Base-by-base conservation (phyloP, 1,284 basidiomycete genomes). In the Coniferiporia weirii region DNA sequence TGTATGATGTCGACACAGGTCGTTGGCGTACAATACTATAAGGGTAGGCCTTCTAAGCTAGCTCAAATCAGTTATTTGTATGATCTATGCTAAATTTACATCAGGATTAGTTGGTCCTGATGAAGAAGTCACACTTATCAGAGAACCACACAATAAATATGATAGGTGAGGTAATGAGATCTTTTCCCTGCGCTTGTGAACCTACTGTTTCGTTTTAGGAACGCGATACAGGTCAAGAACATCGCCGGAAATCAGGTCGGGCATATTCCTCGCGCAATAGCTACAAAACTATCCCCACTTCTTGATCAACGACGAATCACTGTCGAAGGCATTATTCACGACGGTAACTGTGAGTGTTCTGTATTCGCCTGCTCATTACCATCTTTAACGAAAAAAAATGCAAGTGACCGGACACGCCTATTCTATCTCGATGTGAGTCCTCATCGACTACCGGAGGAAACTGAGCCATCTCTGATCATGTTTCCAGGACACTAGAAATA, bases 21-120 rank as follows among this genome's bases (percentile, higher is more conserved):
- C 13, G 92, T 93, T 0, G 91, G 91, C 0, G 75, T 93, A 10
- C 89, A 91, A 67, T 91, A 94, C 68, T 94, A 94, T 67, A 76
- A 76, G 67, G 88, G 88, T 83, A 53, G 6, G 65, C 63, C 13
- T 52, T 54, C 12, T 20, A 4, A 36, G 50, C 34, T 40, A 40
- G 38, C 38, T 32, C 52, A 27, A 27, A 27, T 27, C 27, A 5
- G 15, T 54, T 34, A 51, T 9, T 57, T 15, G 9, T 61, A 22
- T 20, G 40, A 44, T 34, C 32, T 22, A 47, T 13, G 54, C 40
- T 46, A 55, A 15, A 57, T 43, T 60, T 40, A 32, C 50, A 58
- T n/a, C 47, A 83, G 90, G 91, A 43, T 67, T 93, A 54, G 92
- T 93, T 43, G 89, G 85, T 3, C 70, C 79, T 0, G 89, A 86